Evolutionary conservation across 805 yeast species (phyloP).

Genomic region (Wickerhamiella allomyrinae): DNA sequence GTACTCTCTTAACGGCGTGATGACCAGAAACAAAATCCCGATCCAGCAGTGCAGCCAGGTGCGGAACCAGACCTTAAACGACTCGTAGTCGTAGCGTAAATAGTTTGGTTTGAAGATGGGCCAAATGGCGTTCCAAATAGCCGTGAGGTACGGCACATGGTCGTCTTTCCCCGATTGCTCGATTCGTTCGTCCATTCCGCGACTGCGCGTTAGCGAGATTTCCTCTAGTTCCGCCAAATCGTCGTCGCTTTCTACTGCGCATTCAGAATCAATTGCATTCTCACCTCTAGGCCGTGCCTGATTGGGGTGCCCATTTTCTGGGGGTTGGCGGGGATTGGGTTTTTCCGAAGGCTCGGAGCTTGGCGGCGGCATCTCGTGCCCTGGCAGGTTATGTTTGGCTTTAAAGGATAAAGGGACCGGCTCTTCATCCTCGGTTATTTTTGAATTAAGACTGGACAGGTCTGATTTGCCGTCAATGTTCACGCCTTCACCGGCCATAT

Average conservation of each 20-base stretch:
- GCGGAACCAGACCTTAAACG: constrained; percentile 13
- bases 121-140: neutral
- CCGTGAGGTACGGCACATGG: neutral
- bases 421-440: neutral
- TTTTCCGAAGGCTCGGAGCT: neutral
- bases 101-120: neutral
- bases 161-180: neutral
- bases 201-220: neutral
- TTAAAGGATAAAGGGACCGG: neutral
- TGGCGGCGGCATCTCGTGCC: neutral
- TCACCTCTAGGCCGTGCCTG: neutral
- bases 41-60: constrained; percentile 17
- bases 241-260: neutral
- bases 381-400: neutral
- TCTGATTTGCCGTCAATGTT: too few relatives aligned
- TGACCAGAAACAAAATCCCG: constrained; percentile 8
- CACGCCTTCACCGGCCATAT: too few relatives aligned
- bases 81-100: constrained; percentile 8
- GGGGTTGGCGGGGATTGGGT: neutral
- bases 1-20: constrained; percentile 9
- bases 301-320: too few relatives aligned
- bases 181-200: neutral
- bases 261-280: neutral
- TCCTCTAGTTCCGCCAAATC: neutral
- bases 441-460: neutral